Conservation (phyloP, 257 asterid species). For the Prunella vulgaris region DNA sequence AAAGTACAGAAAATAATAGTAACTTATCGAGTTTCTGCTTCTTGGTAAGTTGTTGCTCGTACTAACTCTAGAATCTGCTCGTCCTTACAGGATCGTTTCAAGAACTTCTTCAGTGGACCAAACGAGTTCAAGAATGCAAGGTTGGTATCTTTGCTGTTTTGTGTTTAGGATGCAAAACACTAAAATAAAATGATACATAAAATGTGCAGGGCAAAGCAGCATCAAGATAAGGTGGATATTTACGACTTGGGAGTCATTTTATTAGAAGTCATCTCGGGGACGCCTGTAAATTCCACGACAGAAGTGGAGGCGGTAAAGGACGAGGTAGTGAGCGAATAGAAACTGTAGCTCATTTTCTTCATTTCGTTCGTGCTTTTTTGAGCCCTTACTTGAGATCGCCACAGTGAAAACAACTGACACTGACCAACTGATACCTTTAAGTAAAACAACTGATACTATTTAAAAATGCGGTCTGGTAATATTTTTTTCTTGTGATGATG, state of each 20-base stretch:
- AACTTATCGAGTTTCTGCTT: background rate
- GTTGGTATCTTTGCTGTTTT: constrained; percentile 28
- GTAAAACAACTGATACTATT: background rate
- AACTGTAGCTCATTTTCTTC: background rate
- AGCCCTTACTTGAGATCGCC: no score
- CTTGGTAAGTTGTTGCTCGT: background rate
- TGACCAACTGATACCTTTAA: background rate
- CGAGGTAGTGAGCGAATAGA: constrained; percentile 40
- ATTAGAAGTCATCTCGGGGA: constrained; percentile 69
- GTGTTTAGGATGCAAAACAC: background rate
- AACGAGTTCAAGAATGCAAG: constrained; percentile 41
- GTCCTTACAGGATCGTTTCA: constrained; percentile 40
- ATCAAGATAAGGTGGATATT: constrained; percentile 63
- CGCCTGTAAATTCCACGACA: constrained; percentile 38
- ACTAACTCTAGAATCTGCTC: constrained; percentile 15
- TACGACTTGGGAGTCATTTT: constrained; percentile 75
- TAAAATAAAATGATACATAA: background rate
- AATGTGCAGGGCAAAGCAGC: constrained; percentile 46
- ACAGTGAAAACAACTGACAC: no score
- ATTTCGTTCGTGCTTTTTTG: background rate
- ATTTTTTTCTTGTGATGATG: background rate
- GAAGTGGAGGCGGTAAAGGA: constrained; percentile 45
- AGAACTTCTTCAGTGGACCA: constrained; percentile 30
- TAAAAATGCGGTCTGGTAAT: no score
- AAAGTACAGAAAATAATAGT: constrained; percentile 36